These are phyloP conservation scores for Lentinula guzmanii DNA, from an alignment of 768 basidiomycete genomes.

Conservation along the genomic window DNA sequence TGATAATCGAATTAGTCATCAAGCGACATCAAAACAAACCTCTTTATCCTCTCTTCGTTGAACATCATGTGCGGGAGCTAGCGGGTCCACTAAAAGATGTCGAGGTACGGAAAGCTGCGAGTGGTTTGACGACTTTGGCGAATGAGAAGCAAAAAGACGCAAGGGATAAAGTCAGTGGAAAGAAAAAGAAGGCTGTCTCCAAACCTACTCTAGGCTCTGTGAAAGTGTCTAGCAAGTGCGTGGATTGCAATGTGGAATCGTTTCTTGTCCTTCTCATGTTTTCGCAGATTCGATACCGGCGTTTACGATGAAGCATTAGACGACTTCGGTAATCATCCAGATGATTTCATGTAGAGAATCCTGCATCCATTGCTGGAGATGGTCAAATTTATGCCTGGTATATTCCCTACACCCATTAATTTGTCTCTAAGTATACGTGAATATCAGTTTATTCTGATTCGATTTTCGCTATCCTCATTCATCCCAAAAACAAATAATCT, in stretches of 20 bases:
- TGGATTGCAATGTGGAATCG: constrained; percentile 6
- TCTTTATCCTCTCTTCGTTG: constrained; percentile 77
- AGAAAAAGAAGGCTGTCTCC: constrained; percentile 76
- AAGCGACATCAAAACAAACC: constrained; percentile 79
- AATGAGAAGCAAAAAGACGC: constrained; percentile 95
- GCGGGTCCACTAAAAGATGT: constrained; percentile 79
- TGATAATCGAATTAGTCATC: constrained; percentile 70
- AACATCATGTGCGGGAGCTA: constrained; percentile 74
- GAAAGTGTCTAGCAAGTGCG: constrained; percentile 62
- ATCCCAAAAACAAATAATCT: too few species aligned
- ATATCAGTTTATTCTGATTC: too few species aligned
- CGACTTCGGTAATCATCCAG: constrained; percentile 69
- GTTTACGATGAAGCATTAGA: constrained; percentile 87
- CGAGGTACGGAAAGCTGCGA: constrained; percentile 87
- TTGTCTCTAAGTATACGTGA: neutral
- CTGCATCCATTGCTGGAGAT: neutral
- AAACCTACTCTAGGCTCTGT: constrained; percentile 76
- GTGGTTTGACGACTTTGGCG: constrained; percentile 76
- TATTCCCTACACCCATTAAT: neutral
- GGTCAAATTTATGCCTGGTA: neutral
- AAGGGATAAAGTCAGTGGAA: constrained; percentile 78
- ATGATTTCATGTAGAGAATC: constrained; percentile 83
- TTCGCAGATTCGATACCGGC: constrained; percentile 64
- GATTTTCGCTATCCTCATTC: too few species aligned
- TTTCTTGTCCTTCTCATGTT: constrained; percentile 10